Percentiles rank a stretch among this genome's conserved stretches.
Conservation (phyloP, 768 basidiomycete genomes). For the Podaxis sp. region DNA sequence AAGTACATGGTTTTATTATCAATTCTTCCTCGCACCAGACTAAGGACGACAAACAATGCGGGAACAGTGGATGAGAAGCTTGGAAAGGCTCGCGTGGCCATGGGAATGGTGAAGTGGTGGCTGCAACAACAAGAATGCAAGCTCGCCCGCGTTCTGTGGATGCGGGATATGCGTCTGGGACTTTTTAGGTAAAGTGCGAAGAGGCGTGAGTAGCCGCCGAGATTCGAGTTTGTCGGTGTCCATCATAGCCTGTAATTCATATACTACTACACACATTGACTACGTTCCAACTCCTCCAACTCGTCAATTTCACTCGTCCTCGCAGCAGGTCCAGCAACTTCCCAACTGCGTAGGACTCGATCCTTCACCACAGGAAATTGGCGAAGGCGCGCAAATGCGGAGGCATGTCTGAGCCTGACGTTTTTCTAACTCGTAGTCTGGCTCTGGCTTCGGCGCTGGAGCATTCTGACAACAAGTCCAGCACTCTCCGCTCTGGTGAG, state of each 20-base stretch:
- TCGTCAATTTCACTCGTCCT: too few relatives aligned
- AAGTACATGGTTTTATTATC: conserved; percentile 46
- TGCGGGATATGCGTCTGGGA: conserved; percentile 22
- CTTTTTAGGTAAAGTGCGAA: neutral
- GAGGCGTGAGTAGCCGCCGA: neutral
- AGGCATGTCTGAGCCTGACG: too few relatives aligned
- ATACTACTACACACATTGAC: too few relatives aligned
- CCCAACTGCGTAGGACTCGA: too few relatives aligned
- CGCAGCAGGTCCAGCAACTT: too few relatives aligned
- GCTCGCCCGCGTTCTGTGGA: conserved; percentile 24
- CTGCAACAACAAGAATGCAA: conserved; percentile 25
- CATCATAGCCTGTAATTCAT: neutral
- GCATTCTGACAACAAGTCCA: too few relatives aligned
- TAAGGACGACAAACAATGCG: conserved; percentile 21
- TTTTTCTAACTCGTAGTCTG: too few relatives aligned
- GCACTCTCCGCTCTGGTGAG: neutral
- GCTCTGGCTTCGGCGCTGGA: too few relatives aligned
- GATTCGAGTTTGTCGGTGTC: neutral
- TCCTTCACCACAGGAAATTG: too few relatives aligned
- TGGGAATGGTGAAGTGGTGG: conserved; percentile 31
- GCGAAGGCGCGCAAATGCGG: too few relatives aligned
- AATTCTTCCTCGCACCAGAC: conserved; percentile 43
- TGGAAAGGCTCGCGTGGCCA: conserved; percentile 7
- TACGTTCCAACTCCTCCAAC: too few relatives aligned
- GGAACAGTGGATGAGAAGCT: conserved; percentile 23